A percentile compares a stretch with the other conserved stretches of the same genome.
Conservation (phyloP, 352 stramenopile genomes). For the Phytophthora multivora region DNA sequence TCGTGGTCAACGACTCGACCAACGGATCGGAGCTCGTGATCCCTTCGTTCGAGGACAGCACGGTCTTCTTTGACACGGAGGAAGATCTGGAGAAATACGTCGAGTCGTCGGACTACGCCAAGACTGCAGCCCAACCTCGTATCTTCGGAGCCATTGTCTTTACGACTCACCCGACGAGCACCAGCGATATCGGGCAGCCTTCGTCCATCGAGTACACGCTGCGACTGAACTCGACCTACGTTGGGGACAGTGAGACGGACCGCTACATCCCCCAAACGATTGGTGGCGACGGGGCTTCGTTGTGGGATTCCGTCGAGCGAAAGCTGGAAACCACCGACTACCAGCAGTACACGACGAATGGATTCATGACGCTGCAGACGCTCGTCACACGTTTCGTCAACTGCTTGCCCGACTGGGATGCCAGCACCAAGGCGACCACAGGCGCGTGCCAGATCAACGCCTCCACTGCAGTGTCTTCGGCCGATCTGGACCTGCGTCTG, state of each 20-base stretch:
- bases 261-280: constrained; percentile 24
- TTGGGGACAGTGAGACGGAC: constrained; percentile 14
- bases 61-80: constrained; percentile 45
- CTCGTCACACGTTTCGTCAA: constrained; percentile 46
- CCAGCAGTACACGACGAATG: constrained; percentile 41
- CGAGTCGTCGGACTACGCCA: constrained; percentile 33
- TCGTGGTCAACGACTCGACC: constrained; percentile 23
- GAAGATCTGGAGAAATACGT: constrained; percentile 45
- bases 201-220: constrained; percentile 44
- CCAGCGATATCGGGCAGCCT: constrained; percentile 26
- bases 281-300: constrained; percentile 15
- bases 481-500: constrained; percentile 21
- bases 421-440: constrained; percentile 16
- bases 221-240: constrained; percentile 38
- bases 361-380: constrained; percentile 57
- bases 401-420: constrained; percentile 47
- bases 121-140: constrained; percentile 29
- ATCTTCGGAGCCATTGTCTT: constrained; percentile 61
- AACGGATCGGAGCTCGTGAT: constrained; percentile 25
- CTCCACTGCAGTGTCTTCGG: constrained; percentile 9
- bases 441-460: constrained; percentile 23
- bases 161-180: constrained; percentile 19
- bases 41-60: constrained; percentile 43
- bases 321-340: constrained; percentile 37
- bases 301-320: constrained; percentile 23